Percentiles rank a stretch among this genome's conserved stretches.
Evolutionary conservation across 2,329 filamentous ascomycete species (phyloP).

Genomic region (Nemania abortiva): DNA sequence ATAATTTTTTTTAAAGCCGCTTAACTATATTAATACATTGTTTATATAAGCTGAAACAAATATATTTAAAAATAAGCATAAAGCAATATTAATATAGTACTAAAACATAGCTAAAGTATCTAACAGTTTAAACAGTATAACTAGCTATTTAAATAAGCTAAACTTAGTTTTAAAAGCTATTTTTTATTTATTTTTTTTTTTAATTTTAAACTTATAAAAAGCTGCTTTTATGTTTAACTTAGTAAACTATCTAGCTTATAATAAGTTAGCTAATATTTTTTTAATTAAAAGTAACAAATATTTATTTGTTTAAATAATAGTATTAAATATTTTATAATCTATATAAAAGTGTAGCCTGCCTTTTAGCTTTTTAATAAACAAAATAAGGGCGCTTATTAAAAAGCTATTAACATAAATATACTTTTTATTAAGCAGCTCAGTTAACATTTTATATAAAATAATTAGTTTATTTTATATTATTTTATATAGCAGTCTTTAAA

Average conservation of each 20-base stretch:
- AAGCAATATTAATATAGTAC: slow-evolving; percentile 1
- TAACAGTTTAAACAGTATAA: neutral
- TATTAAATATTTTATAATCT: slow-evolving; percentile 3
- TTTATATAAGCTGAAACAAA: neutral
- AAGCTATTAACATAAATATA: neutral
- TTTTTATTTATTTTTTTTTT: slow-evolving; percentile 6
- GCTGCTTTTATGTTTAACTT: neutral
- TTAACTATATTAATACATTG: slow-evolving; percentile 3
- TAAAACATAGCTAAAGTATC: neutral
- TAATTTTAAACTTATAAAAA: slow-evolving; percentile 1
- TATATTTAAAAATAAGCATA: neutral
- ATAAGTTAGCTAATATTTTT: neutral
- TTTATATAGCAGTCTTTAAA: neutral
- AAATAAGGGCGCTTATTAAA: neutral
- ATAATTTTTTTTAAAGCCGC: neutral
- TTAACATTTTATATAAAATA: neutral
- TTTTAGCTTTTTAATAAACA: slow-evolving; percentile 3
- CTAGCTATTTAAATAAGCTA: neutral
- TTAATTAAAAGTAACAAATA: neutral
- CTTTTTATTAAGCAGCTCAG: neutral
- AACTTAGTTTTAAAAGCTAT: neutral
- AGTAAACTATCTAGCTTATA: neutral
- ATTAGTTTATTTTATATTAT: neutral
- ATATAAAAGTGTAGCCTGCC: neutral
- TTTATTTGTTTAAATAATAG: neutral